These are phyloP conservation scores for Boletus rufocinnamomeus DNA, from an alignment of 768 basidiomycete species.

Conservation along the genomic window DNA sequence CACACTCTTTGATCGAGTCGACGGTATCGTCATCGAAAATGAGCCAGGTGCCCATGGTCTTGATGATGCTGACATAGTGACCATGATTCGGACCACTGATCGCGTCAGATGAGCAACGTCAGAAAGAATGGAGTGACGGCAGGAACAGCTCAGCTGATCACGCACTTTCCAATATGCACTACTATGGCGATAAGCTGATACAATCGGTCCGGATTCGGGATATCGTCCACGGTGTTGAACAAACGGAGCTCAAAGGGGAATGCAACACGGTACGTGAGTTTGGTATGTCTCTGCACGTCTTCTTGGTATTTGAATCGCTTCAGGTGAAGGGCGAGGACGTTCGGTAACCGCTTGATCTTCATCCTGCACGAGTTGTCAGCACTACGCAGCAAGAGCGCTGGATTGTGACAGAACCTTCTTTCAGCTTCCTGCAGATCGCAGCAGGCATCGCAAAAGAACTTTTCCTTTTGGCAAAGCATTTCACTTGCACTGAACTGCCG, in stretches of 20 bases:
- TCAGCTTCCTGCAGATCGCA: constrained; percentile 98
- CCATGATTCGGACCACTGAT: constrained; percentile 95
- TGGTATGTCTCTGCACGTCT: constrained; percentile 86
- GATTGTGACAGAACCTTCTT: constrained; percentile 65
- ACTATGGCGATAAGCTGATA: constrained; percentile 97
- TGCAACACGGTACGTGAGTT: constrained; percentile 94
- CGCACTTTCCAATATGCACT: constrained; percentile 98
- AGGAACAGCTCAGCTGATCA: constrained; percentile 30
- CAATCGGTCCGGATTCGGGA: constrained; percentile 85
- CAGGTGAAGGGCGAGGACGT: constrained; percentile 91
- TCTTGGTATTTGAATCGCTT: constrained; percentile 99
- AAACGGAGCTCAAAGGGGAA: constrained; percentile 94
- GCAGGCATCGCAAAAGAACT: constrained; percentile 97
- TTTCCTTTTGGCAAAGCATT: constrained; percentile 98
- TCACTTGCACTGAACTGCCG: constrained; percentile 97
- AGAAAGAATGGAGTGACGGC: constrained; percentile 8
- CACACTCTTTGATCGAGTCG: constrained; percentile 80
- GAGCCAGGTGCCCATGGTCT: constrained; percentile 81
- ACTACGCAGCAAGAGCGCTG: neutral
- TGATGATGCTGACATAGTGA: constrained; percentile 95
- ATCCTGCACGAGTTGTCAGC: constrained; percentile 56
- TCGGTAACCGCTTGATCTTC: constrained; percentile 98
- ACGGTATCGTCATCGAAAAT: constrained; percentile 97
- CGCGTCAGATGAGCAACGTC: constrained; percentile 15
- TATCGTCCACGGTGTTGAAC: constrained; percentile 96